Base-by-base conservation (phyloP, 768 basidiomycete species). In the Leccinum aurantiacum region DNA sequence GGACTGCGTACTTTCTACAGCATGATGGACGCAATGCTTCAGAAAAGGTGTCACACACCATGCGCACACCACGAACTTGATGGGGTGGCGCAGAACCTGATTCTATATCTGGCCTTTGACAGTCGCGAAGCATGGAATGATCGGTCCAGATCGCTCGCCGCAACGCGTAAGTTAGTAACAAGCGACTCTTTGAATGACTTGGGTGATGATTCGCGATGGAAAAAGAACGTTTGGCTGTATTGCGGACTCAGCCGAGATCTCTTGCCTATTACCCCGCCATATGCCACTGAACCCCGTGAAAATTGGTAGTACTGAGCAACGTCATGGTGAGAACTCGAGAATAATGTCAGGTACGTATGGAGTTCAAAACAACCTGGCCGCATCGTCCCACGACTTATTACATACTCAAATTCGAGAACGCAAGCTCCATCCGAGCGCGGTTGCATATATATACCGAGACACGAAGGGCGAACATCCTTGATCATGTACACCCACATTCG, bases 351-450 rank as follows among this genome's bases (percentile, higher is more conserved):
- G 33, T 35, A 35, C 33, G 33, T 13, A 35, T 35, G 33, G 33
- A 35, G 33, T 35, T 35, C 33, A 35, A 33, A 13, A 13, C 33
- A 33, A 27, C 33, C 33, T 33, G 4, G 44, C 19, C 17, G 44
- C 8, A 46, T 19, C 37, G 46, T 48, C 47, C 22, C 24, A 48
- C 41, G 47, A 19, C 22, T 14, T 24, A 22, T 22, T 25, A 48
- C 22, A 47, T 47, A 47, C 46, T 47, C 55, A 27, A 47, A 13
- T 53, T 53, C 33, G 44, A 31, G 59, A 29, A 47, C 1, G 4
- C 60, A 56, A 68, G 65, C 24, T 69, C 67, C 67, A 60, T 59
- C 65, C 67, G 67, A 31, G 7, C 24, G 19, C 22, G 59, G 51
- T 10, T 35, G 33, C 33, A 35, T 35, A 35, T 35, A 48, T 19